Percentiles rank a stretch among this genome's conserved stretches.
These are phyloP conservation scores for Hamamelis virginiana DNA, from an alignment of 164 flowering plant species.

Conservation along the genomic window DNA sequence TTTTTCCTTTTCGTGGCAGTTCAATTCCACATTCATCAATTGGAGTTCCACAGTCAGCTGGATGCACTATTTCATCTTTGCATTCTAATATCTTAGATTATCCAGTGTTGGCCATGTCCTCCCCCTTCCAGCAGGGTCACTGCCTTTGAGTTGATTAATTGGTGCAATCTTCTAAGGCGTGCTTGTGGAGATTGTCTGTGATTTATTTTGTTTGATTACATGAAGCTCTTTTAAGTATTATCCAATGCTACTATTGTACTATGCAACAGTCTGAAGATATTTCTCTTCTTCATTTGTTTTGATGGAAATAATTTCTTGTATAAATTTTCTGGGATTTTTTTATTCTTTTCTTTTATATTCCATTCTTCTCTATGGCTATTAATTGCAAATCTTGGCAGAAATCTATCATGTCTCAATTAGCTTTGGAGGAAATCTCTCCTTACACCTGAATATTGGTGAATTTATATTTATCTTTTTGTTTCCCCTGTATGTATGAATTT, in stretches of 20 bases:
- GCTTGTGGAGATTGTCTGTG: conserved; percentile 2
- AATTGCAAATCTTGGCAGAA: too few relatives aligned
- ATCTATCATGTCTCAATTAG: too few relatives aligned
- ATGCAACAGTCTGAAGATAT: not conserved
- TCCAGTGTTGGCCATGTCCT: conserved; percentile 47
- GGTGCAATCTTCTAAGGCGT: not conserved
- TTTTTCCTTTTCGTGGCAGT: conserved; percentile 28
- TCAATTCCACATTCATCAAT: conserved; percentile 40
- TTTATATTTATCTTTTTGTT: too few relatives aligned
- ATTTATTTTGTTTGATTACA: not conserved
- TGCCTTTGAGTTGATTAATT: conserved; percentile 22
- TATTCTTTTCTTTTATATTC: too few relatives aligned
- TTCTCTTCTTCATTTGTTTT: too few relatives aligned
- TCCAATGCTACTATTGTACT: not conserved
- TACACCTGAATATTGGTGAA: too few relatives aligned
- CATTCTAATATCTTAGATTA: conserved; percentile 48
- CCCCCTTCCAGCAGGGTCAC: conserved; percentile 48
- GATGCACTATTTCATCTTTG: conserved; percentile 43
- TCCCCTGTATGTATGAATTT: too few relatives aligned
- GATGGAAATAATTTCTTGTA: too few relatives aligned
- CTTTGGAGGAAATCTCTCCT: too few relatives aligned
- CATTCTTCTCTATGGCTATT: too few relatives aligned
- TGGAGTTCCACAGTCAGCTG: conserved; percentile 53
- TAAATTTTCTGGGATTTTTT: too few relatives aligned
- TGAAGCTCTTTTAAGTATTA: not conserved